Evolutionary conservation across 73 alveolate genomes (phyloP), one percentile per base, ranked within the genome.

Genomic region (Paramecium sonneborni): DNA sequence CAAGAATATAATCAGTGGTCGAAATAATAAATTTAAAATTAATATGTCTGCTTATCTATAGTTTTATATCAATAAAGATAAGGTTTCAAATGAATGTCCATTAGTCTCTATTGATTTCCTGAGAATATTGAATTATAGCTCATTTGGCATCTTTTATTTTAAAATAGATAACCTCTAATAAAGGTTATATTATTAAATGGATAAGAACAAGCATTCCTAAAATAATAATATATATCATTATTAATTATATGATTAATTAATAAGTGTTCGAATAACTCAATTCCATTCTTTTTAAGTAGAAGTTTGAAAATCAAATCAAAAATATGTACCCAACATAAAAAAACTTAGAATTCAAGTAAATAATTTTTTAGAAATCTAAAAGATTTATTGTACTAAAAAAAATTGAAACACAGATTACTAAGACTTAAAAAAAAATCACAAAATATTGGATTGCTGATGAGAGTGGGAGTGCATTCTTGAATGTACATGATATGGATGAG

Each of bases 391-490:
- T 79, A 23, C 74, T 79, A 1, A 79, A 79, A 34, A 46, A 24
- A 43, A 21, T 79, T 79, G 90, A 79, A 39, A n/a, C 34, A 1
- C 5, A 52, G 5, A 52, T 52, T 0, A 52, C 68, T 24, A 79
- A 79, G 30, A 8, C 44, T 23, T 18, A 79, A 6, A 39, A 46
- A 46, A 43, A 20, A 34, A 79, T 79, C 52, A 79, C 90, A 43
- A 79, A 79, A 24, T 79, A 43, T 79, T 79, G 44, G 90, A 79
- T 79, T 20, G 90, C 90, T 14, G 90, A 79, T 79, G 41, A 46
- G 9, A 39, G 76, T 30, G 90, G 76, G 5, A 43, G 76, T 43
- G 90, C 90, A 20, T 44, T 41, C 32, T 24, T 79, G 32, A 79
- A 79, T 44, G n/a, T 79, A 2, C 55, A 79, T 79, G 90, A 79